These are phyloP conservation scores for Chlorella vulgaris DNA, from an alignment of 139 green algal genomes.

Conservation along the genomic window DNA sequence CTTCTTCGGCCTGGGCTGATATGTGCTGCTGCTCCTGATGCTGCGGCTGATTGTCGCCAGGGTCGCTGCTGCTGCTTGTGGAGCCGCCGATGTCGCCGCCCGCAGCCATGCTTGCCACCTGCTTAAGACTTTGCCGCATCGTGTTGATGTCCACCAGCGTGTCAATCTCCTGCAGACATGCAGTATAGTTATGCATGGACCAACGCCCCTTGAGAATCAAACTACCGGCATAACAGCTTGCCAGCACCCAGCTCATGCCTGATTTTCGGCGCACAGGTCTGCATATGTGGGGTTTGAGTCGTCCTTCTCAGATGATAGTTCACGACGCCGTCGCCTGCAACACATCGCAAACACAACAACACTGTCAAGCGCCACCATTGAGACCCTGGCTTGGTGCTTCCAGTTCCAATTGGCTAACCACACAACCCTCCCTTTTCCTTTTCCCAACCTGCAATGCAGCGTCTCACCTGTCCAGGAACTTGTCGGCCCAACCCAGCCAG, in stretches of 20 bases:
- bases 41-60: neutral
- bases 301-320: neutral
- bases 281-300: neutral
- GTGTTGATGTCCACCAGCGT: neutral
- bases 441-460: neutral
- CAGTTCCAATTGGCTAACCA: neutral
- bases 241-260: neutral
- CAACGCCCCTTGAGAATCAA: too few relatives aligned
- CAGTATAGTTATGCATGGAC: too few relatives aligned
- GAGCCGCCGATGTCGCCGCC: neutral
- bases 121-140: neutral
- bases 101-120: neutral
- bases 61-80: neutral
- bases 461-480: slow-evolving; percentile 12
- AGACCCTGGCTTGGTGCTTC: too few relatives aligned
- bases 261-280: neutral
- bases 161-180: neutral
- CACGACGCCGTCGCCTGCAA: neutral
- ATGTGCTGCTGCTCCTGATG: neutral
- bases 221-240: too few relatives aligned
- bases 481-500: slow-evolving; percentile 1
- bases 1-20: neutral
- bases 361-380: neutral
- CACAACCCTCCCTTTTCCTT: neutral
- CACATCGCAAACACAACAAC: neutral